A percentile compares a stretch with the other conserved stretches of the same genome.
These are phyloP conservation scores for Zasmidium cellare DNA, from an alignment of 2,329 filamentous ascomycete species.

Conservation along the genomic window DNA sequence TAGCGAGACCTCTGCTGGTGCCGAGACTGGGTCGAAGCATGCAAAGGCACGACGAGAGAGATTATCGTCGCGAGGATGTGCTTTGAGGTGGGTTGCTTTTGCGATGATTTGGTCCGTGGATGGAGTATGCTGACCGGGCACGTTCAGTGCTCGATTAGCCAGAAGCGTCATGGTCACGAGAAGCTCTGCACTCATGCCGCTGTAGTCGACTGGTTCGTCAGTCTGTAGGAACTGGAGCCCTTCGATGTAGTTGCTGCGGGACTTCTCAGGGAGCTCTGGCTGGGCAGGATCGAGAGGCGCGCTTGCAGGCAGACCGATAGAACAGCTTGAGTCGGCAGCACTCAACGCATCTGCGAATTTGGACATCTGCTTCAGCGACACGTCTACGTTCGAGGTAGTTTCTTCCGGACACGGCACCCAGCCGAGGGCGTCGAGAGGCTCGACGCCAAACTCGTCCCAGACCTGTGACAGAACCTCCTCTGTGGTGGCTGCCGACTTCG, in stretches of 20 bases:
- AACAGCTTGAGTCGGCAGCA: slow-evolving; percentile 62
- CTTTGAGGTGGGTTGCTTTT: background rate
- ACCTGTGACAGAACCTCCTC: slow-evolving; percentile 65
- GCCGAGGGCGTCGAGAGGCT: slow-evolving; percentile 21
- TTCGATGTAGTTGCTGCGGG: slow-evolving; percentile 56
- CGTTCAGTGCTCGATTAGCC: slow-evolving; percentile 3
- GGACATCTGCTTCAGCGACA: slow-evolving; percentile 52
- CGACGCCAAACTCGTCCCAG: slow-evolving; percentile 67
- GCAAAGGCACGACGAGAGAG: slow-evolving; percentile 43
- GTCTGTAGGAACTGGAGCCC: slow-evolving; percentile 56
- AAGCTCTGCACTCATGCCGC: slow-evolving; percentile 37
- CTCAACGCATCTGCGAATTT: slow-evolving; percentile 62
- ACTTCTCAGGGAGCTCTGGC: slow-evolving; percentile 57
- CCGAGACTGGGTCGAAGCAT: slow-evolving; percentile 55
- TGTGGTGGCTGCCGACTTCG: slow-evolving; percentile 46
- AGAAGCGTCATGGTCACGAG: slow-evolving; percentile 32
- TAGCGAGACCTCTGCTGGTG: slow-evolving; percentile 34
- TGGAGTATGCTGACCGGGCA: slow-evolving; percentile 2
- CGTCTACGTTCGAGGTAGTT: background rate
- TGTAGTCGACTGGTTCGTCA: slow-evolving; percentile 49
- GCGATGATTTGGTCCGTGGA: slow-evolving; percentile 9
- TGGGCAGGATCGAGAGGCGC: slow-evolving; percentile 60
- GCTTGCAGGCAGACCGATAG: slow-evolving; percentile 45
- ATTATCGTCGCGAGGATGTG: background rate
- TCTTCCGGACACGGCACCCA: slow-evolving; percentile 38